Evolutionary conservation across 140 eudicot genomes (phyloP).

Genomic region (Stevia rebaudiana): DNA sequence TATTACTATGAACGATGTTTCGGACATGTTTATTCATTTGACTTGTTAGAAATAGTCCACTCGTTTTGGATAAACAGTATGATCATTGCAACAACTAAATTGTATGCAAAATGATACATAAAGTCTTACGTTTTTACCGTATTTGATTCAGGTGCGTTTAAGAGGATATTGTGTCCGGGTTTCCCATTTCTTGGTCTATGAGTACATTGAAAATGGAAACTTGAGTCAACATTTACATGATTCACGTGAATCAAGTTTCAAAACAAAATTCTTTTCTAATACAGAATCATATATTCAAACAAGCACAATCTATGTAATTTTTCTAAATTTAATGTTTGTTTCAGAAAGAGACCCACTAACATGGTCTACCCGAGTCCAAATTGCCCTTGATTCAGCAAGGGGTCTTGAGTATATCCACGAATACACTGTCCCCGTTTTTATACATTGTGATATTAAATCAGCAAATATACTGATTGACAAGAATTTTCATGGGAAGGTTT

Average conservation of each 20-base stretch:
- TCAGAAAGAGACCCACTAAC: neutral
- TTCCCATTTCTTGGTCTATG: neutral
- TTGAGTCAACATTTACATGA: slow-evolving; percentile 5
- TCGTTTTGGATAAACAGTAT: neutral
- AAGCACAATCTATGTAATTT: neutral
- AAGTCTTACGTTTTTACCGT: neutral
- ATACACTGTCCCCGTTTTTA: slow-evolving; percentile 69
- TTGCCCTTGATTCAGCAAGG: slow-evolving; percentile 93
- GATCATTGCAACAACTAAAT: neutral
- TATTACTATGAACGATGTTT: no score
- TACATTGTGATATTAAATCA: slow-evolving; percentile 91
- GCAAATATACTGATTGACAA: slow-evolving; percentile 84
- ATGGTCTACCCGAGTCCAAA: slow-evolving; percentile 46
- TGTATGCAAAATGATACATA: neutral
- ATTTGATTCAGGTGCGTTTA: neutral
- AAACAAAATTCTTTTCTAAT: neutral
- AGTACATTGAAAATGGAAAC: slow-evolving; percentile 6
- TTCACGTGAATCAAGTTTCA: neutral
- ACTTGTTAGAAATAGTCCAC: neutral
- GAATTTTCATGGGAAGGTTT: slow-evolving; percentile 75
- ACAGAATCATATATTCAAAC: neutral
- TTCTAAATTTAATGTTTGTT: neutral
- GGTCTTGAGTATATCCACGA: slow-evolving; percentile 96
- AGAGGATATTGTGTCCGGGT: neutral
- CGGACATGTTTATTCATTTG: neutral